A percentile compares a stretch with the other conserved stretches of the same genome.
phyloP scores from a whole-genome alignment of 1,139 yeast species.

The Debaryomycetaceae sp. region DNA sequence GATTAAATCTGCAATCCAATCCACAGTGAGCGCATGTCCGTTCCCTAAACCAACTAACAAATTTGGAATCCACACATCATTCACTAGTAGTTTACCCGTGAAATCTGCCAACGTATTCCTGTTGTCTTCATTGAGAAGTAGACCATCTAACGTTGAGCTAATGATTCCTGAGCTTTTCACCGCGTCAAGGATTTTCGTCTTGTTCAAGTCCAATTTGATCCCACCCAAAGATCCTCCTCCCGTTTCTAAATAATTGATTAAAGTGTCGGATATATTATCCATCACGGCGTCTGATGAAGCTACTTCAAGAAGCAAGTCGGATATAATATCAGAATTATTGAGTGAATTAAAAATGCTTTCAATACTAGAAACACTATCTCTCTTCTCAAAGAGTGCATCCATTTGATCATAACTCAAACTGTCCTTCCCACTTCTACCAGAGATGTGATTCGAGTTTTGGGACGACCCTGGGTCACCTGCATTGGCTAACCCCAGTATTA shows the following conservation, averaged over 20 bases:
- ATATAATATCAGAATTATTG: constrained; percentile 28
- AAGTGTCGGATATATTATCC: constrained; percentile 19
- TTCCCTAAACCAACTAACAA: constrained; percentile 30
- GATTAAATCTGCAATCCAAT: constrained; percentile 26
- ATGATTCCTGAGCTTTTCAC: constrained; percentile 26
- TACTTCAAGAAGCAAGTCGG: constrained; percentile 26
- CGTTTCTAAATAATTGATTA: constrained; percentile 12
- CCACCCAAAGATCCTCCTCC: constrained; percentile 8
- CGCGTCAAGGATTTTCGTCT: constrained; percentile 14
- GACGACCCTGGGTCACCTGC: neutral
- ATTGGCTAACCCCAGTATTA: neutral
- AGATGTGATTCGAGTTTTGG: neutral
- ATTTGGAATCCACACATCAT: constrained; percentile 26
- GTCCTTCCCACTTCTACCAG: neutral
- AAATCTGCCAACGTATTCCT: constrained; percentile 22
- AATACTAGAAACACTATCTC: constrained; percentile 13
- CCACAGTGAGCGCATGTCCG: constrained; percentile 27
- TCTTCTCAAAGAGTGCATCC: neutral
- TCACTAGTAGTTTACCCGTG: constrained; percentile 23
- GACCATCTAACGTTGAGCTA: constrained; percentile 18
- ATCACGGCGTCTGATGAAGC: constrained; percentile 22
- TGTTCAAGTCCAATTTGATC: constrained; percentile 21
- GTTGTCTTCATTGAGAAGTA: constrained; percentile 29
- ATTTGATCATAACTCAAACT: neutral
- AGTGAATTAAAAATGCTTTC: constrained; percentile 20